A percentile compares a stretch with the other conserved stretches of the same genome.
These are phyloP conservation scores for Mucuna pruriens DNA, from an alignment of 306 rosid genomes.

Conservation along the genomic window DNA sequence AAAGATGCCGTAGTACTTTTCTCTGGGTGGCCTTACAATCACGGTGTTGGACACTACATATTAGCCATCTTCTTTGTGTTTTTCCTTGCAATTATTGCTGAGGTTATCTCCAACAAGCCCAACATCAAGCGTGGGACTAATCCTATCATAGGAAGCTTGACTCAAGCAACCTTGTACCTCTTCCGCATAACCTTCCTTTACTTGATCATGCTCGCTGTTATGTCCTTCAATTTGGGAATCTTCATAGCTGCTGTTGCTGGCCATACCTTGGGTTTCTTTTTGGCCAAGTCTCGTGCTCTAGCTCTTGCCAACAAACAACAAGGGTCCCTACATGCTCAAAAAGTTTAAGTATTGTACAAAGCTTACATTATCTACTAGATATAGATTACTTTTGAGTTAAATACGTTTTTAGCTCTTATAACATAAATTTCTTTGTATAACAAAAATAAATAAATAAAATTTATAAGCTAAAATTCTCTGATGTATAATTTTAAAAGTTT, in stretches of 20 bases:
- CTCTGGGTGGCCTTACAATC: constrained; percentile 62
- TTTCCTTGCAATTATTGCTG: constrained; percentile 49
- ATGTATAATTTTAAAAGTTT: too few species aligned
- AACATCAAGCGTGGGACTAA: constrained; percentile 24
- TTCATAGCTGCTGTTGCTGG: constrained; percentile 73
- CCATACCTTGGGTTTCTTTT: constrained; percentile 51
- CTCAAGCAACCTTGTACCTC: constrained; percentile 44
- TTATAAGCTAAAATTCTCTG: too few species aligned
- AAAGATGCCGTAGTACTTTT: constrained; percentile 62
- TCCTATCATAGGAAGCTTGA: constrained; percentile 36
- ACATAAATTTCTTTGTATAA: too few species aligned
- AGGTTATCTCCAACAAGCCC: constrained; percentile 44
- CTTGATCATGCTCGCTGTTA: constrained; percentile 69
- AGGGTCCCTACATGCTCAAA: background rate
- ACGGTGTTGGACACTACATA: constrained; percentile 54
- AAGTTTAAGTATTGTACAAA: constrained; percentile 4
- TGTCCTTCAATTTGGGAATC: constrained; percentile 76
- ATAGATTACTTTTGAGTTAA: too few species aligned
- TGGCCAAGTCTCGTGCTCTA: constrained; percentile 46
- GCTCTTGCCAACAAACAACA: constrained; percentile 4
- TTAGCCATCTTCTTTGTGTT: constrained; percentile 58
- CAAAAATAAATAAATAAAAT: too few species aligned
- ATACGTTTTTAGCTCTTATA: too few species aligned
- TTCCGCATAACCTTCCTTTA: constrained; percentile 52
- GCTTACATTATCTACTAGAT: too few species aligned